Conservation (phyloP, 257 asterid species). For the Plantago major region DNA sequence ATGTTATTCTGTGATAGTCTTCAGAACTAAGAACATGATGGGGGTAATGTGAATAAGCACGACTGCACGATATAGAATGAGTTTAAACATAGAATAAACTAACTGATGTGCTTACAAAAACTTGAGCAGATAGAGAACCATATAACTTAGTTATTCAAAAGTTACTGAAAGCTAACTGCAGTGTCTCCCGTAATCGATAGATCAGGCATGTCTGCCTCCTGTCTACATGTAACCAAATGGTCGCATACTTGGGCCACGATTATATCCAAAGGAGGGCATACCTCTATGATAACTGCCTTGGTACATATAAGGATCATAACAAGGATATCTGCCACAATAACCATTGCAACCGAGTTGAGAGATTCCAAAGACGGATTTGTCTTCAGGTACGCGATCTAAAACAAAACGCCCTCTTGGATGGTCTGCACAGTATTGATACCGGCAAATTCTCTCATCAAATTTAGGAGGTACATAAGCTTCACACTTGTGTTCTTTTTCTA, state of each 20-base stretch:
- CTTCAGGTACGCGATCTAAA: slow-evolving; percentile 14
- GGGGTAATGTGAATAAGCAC: no score
- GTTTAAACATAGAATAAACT: no score
- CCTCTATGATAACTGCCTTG: slow-evolving; percentile 10
- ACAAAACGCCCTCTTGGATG: slow-evolving; percentile 21
- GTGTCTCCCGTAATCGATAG: neutral
- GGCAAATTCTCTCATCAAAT: slow-evolving; percentile 12
- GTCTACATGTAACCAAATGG: slow-evolving; percentile 22
- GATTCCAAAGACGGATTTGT: slow-evolving; percentile 15
- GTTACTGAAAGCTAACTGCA: neutral
- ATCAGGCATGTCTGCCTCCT: neutral
- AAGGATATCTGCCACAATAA: slow-evolving; percentile 6
- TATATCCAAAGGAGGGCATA: slow-evolving; percentile 15
- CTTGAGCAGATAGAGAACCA: neutral
- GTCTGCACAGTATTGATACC: slow-evolving; percentile 23
- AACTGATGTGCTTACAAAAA: no score
- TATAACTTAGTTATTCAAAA: neutral
- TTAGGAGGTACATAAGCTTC: slow-evolving; percentile 22
- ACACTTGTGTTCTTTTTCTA: slow-evolving; percentile 25
- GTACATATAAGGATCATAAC: slow-evolving; percentile 1
- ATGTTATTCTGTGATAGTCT: no score
- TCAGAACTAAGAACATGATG: no score
- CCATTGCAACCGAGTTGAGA: neutral
- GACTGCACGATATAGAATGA: no score
- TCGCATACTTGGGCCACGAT: slow-evolving; percentile 3